Base-by-base conservation (phyloP, 2,329 filamentous ascomycete genomes). In the Massarina eburnea region DNA sequence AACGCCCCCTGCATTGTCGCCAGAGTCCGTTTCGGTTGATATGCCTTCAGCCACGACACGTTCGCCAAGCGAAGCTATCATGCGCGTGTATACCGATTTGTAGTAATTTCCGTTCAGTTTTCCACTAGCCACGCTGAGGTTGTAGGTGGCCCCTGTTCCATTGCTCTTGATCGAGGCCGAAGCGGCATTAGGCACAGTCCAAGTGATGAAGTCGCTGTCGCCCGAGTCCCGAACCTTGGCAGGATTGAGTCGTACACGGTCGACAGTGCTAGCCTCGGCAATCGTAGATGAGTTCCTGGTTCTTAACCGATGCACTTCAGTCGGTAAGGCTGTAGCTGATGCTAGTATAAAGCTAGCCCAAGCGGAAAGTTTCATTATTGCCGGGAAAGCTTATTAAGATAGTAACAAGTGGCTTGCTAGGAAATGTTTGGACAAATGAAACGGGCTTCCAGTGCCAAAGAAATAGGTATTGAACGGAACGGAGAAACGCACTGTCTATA, bases 21-120 rank as follows among this genome's bases (percentile, higher is more conserved):
- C 61, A 19, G 49, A 51, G 14, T 56, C 48, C 18, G 46, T 51
- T 3, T 51, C 42, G 8, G 59, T 63, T 19, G 62, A 61, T 20
- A 66, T 57, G 7, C 63, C 63, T 41, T 63, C 43, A 30, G 48
- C 54, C 20, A 66, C 48, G 8, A 66, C 49, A n/a, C 59, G 54
- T 46, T 66, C 63, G 18, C 63, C 63, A 12, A 66, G 45, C 1
- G 57, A 64, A 8, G 52, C 46, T 7, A 63, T 46, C 29, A 63
- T 54, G 19, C 59, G 56, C 3, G 58, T 53, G 39, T 60, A 59
- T 2, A 52, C 49, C 15, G 46, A 41, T 45, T 66, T 65, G 50
- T 64, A 54, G 36, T 39, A 54, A 30, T 54, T 59, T 9, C 62
- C 62, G 12, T 46, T 46, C 12, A 65, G 43, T 20, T 54, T 52